Conservation (phyloP, 441 rosid genomes). For the Adansonia grandidieri region DNA sequence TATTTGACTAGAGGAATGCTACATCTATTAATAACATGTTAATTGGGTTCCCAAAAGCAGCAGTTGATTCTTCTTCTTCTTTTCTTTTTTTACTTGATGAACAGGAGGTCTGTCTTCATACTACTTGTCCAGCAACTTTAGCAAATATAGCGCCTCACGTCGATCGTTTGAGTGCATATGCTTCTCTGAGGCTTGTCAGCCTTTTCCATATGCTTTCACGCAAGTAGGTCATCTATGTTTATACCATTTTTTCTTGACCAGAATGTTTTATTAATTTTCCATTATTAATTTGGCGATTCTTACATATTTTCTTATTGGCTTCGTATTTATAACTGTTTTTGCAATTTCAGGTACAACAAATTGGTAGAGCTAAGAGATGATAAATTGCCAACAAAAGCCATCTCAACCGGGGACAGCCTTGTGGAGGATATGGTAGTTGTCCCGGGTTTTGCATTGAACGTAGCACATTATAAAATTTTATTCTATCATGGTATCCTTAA, state of each 20-base stretch:
- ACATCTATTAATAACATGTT: neutral
- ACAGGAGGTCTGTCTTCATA: conserved; percentile 98
- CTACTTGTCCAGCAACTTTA: conserved; percentile 93
- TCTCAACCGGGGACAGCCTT: conserved; percentile 54
- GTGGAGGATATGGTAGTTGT: conserved; percentile 74
- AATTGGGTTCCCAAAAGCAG: neutral
- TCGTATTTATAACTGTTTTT: conserved; percentile 22
- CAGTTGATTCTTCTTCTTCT: no score
- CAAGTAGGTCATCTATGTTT: conserved; percentile 57
- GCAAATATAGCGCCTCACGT: conserved; percentile 99
- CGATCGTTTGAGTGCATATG: conserved; percentile 95
- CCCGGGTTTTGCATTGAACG: conserved; percentile 25
- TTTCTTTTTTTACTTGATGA: neutral
- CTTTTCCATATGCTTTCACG: conserved; percentile 97
- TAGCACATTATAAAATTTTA: neutral
- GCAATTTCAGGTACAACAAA: conserved; percentile 75
- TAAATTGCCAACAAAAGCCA: conserved; percentile 56
- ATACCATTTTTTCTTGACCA: neutral
- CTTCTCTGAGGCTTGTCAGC: conserved; percentile 97
- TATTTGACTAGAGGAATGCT: neutral
- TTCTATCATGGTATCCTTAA: conserved; percentile 9
- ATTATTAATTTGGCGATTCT: conserved; percentile 13
- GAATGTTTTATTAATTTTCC: conserved; percentile 8
- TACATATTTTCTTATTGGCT: conserved; percentile 18
- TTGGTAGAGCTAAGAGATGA: conserved; percentile 73